These are phyloP conservation scores for Aurantiochytrium sp. DNA, from an alignment of 108 stramenopile genomes.

Conservation along the genomic window DNA sequence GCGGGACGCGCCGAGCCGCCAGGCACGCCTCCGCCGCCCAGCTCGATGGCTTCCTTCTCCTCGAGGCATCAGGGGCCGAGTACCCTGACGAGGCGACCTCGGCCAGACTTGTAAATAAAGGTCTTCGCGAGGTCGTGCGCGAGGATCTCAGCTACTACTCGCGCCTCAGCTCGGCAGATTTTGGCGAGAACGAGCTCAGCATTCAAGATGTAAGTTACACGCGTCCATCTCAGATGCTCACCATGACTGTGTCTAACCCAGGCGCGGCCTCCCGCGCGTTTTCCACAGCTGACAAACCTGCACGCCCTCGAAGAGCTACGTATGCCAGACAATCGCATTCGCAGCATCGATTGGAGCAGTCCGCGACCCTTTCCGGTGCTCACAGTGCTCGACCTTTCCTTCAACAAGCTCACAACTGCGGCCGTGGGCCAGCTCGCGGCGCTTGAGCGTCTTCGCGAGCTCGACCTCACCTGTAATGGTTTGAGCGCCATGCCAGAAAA, in stretches of 20 bases:
- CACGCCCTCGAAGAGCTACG: neutral
- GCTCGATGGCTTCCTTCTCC: slow-evolving; percentile 1
- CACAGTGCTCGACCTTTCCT: neutral
- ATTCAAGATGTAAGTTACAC: slow-evolving; percentile 15
- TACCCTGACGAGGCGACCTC: neutral
- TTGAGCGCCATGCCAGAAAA: neutral
- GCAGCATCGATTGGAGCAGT: neutral
- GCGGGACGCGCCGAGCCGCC: neutral
- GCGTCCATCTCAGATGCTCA: too few species aligned
- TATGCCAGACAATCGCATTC: neutral
- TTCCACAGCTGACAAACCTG: neutral
- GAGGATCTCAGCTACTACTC: neutral
- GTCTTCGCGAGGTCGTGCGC: neutral
- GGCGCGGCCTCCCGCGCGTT: too few species aligned
- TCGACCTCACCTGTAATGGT: neutral
- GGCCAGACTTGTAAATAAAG: neutral
- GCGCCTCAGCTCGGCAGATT: neutral
- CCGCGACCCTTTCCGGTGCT: neutral
- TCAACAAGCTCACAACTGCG: neutral
- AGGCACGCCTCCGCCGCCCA: neutral
- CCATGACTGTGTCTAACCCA: neutral
- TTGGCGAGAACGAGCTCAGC: slow-evolving; percentile 1
- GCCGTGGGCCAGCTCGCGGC: neutral
- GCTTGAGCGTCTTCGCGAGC: slow-evolving; percentile 25
- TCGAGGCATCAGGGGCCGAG: slow-evolving; percentile 2